Base-by-base conservation (phyloP, 192 early-diverging fungal species). In the Coemansia sp. region DNA sequence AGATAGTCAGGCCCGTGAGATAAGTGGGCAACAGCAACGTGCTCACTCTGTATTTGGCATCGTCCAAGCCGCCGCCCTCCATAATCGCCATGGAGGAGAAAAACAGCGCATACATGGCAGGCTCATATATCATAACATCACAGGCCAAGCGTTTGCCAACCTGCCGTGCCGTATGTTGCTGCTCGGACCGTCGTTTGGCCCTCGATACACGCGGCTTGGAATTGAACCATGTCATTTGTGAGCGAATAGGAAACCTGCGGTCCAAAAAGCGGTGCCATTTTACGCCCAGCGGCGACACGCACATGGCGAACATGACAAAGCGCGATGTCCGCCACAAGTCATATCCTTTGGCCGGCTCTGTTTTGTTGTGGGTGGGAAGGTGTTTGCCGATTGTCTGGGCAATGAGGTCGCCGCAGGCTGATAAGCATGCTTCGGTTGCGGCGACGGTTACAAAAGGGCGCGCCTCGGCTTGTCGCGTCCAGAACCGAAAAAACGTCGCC, bases 1-100 rank as follows among this genome's bases (percentile, higher is more conserved):
- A 91, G 7, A 91, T 74, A 12, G 68, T 82, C 62, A 82, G 62
- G 6, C 80, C 71, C 19, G 80, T 77, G 43, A 77, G 45, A 31
- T 82, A 82, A 0, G 80, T 82, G 0, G 80, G 80, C 55, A 64
- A 19, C 17, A 82, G 26, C 19, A 77, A 55, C 10, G 60, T 52
- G 19, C 56, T 54, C 6, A 82, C 35, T 2, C 75, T 67, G 45
- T 57, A 68, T 25, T 68, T 74, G 7, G 65, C 74, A 25, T 71
- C 80, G 4, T 49, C 61, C 14, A 70, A 16, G 1, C 72, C 63
- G 27, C 71, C 71, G 58, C 80, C 80, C 37, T 82, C 80, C 61
- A 82, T 52, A 22, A 77, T 9, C 1, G 80, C 75, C 80, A 82
- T 82, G 0, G 80, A 74, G 14, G 67, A 62, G 39, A 82, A 82